Conservation (phyloP, 2,329 filamentous ascomycete genomes). For the Coniochaeta pulveracea region DNA sequence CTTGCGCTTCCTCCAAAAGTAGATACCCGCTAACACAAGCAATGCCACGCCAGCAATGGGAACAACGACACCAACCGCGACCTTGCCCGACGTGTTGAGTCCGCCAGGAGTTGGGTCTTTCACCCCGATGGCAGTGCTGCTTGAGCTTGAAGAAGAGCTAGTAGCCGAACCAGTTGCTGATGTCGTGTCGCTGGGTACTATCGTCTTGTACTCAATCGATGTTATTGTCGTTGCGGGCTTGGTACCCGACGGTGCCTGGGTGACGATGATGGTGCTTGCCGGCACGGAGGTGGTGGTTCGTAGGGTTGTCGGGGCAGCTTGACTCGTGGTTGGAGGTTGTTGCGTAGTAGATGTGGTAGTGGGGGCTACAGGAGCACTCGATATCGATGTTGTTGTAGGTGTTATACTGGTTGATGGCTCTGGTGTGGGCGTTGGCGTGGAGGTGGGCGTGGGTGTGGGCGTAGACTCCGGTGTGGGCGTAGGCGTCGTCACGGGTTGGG, state of each 20-base stretch:
- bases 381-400: conserved; percentile 3
- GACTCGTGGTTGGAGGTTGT: not conserved
- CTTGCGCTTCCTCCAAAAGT: conserved; percentile 83
- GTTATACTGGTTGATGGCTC: conserved; percentile 8
- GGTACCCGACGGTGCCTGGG: too few species aligned
- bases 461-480: conserved; percentile 5
- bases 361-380: conserved; percentile 1
- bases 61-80: conserved; percentile 87
- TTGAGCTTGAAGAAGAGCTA: conserved; percentile 15
- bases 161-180: conserved; percentile 14
- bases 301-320: not conserved
- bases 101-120: conserved; percentile 25
- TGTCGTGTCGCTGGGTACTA: conserved; percentile 10
- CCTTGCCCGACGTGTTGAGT: conserved; percentile 55
- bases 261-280: conserved; percentile 9
- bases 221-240: too few species aligned
- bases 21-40: conserved; percentile 64
- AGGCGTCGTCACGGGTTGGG: conserved; percentile 9
- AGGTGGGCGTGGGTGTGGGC: conserved; percentile 7
- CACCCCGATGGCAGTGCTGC: conserved; percentile 15
- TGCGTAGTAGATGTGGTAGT: not conserved
- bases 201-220: conserved; percentile 9
- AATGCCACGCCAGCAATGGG: conserved; percentile 82
- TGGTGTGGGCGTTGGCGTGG: conserved; percentile 7
- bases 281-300: not conserved